Evolutionary conservation across 2,329 filamentous ascomycete genomes (phyloP).

Genomic region (Aspergillus ustus): DNA sequence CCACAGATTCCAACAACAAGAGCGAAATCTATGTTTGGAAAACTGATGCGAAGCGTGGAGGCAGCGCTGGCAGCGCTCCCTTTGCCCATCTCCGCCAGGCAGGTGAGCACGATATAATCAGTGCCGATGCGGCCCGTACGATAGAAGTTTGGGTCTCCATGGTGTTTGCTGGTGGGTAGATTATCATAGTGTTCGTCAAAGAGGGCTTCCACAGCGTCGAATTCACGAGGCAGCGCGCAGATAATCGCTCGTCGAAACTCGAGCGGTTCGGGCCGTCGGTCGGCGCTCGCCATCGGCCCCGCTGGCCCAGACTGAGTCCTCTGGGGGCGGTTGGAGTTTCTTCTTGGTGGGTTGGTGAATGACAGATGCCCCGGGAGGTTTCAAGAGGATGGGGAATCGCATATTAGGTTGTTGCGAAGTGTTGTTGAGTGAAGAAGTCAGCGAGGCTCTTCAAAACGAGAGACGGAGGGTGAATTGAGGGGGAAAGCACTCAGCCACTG

Average conservation of each 20-base stretch:
- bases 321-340: no score
- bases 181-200: constrained; percentile 1
- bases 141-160: background rate
- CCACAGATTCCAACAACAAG: constrained; percentile 11
- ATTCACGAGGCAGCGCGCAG: background rate
- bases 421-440: no score
- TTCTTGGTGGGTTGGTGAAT: no score
- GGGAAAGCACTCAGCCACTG: no score
- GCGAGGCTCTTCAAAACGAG: no score
- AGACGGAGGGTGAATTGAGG: no score
- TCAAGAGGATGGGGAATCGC: no score
- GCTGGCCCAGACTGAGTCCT: no score
- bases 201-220: background rate
- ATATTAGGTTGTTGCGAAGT: no score
- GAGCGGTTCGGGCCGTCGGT: no score
- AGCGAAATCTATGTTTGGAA: background rate
- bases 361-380: no score
- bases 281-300: no score
- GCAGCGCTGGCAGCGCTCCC: constrained; percentile 1
- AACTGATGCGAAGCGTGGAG: background rate
- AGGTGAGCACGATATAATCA: background rate
- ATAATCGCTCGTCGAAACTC: background rate
- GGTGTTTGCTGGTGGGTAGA: background rate
- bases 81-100: constrained; percentile 2
- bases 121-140: background rate